Evolutionary conservation across 176 grass and related monocot species (phyloP), one percentile per base, ranked within the genome.

Genomic region (Juncus inflexus): DNA sequence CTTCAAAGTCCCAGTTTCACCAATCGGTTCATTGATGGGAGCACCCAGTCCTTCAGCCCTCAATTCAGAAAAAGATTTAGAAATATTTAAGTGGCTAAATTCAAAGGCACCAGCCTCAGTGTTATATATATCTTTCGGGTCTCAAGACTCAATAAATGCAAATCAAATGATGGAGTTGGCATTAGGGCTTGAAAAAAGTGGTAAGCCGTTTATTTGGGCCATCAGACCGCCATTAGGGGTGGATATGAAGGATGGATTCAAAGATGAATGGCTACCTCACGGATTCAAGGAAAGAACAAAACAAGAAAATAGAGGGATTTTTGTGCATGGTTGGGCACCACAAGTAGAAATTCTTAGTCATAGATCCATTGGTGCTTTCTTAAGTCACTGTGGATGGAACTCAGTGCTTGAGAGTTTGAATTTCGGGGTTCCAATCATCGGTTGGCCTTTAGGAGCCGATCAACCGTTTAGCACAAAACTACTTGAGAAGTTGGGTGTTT

Each of bases 111-210:
- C 72, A 7, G 39, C 39, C 5, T 75, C 72, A 8, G 72, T 75
- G 7, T 15, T 75, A 39, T 75, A 75, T 40, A 15, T 75, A 35
- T 62, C 72, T n/a, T 75, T 75, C 57, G 72, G 72, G 2, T 75
- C 72, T 42, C 57, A 62, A 40, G 50, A 63, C 72, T 6, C 72
- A 3, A 65, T 76, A 16, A 7, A 15, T 11, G 19, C 60, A 28
- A 9, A 60, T 4, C 73, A 76, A 51, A 76, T 76, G 73, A 66
- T 66, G 73, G 73, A 64, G 60, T 59, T 76, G 40, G 73, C 73
- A 12, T 41, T 13, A 42, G 73, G 58, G 3, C 35, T 76, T 9
- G 61, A 76, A 51, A 15, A 41, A 59, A 64, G 60, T 63, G 47
- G 60, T 5, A 14, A 8, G 11, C 60, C 40, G 28, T 76, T 76